Conservation (phyloP, 1,284 basidiomycete species). For the Cutaneotrichosporon sp. region DNA sequence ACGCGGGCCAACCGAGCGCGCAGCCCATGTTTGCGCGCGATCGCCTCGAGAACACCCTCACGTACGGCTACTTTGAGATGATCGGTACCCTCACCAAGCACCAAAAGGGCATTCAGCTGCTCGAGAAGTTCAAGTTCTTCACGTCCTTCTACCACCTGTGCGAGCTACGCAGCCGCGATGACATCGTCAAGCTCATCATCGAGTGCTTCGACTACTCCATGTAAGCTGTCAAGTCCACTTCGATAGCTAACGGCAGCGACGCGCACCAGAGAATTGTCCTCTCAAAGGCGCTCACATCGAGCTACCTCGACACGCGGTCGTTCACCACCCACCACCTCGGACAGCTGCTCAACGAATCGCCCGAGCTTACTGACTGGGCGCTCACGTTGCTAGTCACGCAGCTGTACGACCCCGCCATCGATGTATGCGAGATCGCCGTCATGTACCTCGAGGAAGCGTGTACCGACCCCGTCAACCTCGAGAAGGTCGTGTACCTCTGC, state of each 20-base stretch:
- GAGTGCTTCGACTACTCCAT: constrained; percentile 87
- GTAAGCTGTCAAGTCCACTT: constrained; percentile 53
- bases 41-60: constrained; percentile 77
- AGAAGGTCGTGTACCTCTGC: constrained; percentile 89
- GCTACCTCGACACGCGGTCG: constrained; percentile 80
- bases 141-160: constrained; percentile 92
- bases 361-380: constrained; percentile 75
- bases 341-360: constrained; percentile 57
- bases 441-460: constrained; percentile 87
- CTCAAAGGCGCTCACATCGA: constrained; percentile 89
- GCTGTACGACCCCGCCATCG: constrained; percentile 84
- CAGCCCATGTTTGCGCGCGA: constrained; percentile 82
- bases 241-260: constrained; percentile 60
- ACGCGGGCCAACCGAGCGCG: constrained; percentile 52
- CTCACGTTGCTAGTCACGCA: constrained; percentile 88
- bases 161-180: constrained; percentile 84
- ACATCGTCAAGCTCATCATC: constrained; percentile 85
- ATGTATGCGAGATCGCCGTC: constrained; percentile 87
- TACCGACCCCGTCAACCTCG: constrained; percentile 74
- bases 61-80: constrained; percentile 94
- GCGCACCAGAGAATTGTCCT: constrained; percentile 87
- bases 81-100: constrained; percentile 84
- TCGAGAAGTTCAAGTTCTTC: constrained; percentile 90
- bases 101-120: constrained; percentile 82
- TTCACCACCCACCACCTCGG: constrained; percentile 87